A percentile compares a stretch with the other conserved stretches of the same genome.
Evolutionary conservation across 2,329 filamentous ascomycete species (phyloP).

Genomic region (Botryotinia calthae): DNA sequence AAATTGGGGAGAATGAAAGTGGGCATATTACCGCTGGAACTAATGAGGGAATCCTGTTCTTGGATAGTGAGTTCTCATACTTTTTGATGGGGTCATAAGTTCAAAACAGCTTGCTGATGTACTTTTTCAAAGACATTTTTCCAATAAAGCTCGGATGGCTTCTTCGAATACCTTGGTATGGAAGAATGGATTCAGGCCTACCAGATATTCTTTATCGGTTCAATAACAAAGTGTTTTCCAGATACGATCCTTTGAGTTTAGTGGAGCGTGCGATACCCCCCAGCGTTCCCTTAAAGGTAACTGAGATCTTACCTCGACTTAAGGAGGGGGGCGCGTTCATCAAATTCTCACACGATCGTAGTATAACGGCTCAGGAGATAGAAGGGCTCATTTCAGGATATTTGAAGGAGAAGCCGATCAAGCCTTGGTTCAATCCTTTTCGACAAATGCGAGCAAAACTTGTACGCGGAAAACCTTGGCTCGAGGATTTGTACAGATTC

Average conservation of each 20-base stretch:
- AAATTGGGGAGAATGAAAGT: slow-evolving; percentile 60
- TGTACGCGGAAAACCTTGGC: slow-evolving; percentile 84
- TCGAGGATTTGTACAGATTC: slow-evolving; percentile 85
- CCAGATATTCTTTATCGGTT: slow-evolving; percentile 51
- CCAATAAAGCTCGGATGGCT: slow-evolving; percentile 71
- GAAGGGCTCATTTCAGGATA: slow-evolving; percentile 58
- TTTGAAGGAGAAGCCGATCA: slow-evolving; percentile 68
- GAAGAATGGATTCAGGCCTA: slow-evolving; percentile 42
- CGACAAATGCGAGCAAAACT: slow-evolving; percentile 65
- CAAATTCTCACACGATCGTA: slow-evolving; percentile 64
- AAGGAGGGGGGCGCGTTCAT: slow-evolving; percentile 94
- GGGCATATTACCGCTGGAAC: slow-evolving; percentile 77
- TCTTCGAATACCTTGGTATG: slow-evolving; percentile 50
- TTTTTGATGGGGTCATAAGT: neutral
- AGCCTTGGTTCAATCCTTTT: slow-evolving; percentile 89
- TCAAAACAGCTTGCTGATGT: neutral
- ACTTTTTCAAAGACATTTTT: slow-evolving; percentile 65
- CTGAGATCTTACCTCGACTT: slow-evolving; percentile 76
- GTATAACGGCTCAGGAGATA: slow-evolving; percentile 50
- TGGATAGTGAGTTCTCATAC: slow-evolving; percentile 67
- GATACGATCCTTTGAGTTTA: slow-evolving; percentile 55
- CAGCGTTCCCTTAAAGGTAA: slow-evolving; percentile 64
- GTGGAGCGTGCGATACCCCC: slow-evolving; percentile 61
- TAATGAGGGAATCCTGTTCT: slow-evolving; percentile 82
- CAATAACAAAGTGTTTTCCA: slow-evolving; percentile 49